Conservation (phyloP, 306 rosid genomes). For the Acmispon strigosus region DNA sequence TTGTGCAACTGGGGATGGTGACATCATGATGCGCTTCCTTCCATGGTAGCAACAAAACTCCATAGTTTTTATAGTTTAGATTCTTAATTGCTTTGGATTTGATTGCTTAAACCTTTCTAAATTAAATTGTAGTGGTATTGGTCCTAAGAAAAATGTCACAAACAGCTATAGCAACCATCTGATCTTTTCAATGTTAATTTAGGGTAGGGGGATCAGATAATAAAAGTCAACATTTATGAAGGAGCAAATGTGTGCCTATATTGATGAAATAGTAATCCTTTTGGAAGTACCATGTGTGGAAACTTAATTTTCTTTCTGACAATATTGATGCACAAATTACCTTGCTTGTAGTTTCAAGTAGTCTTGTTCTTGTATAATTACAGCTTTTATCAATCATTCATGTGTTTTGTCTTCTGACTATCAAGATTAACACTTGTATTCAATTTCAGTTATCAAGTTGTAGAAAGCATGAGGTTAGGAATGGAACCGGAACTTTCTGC, state of each 20-base stretch:
- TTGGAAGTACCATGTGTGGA: background rate
- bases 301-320: background rate
- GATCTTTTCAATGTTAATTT: background rate
- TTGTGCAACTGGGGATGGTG: constrained; percentile 95
- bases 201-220: background rate
- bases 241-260: background rate
- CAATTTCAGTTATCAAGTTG: constrained; percentile 85
- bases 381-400: background rate
- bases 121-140: background rate
- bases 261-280: background rate
- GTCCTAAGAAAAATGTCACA: background rate
- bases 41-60: constrained; percentile 53
- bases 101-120: background rate
- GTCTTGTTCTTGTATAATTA: background rate
- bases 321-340: background rate
- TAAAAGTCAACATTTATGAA: background rate
- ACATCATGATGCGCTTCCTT: constrained; percentile 92
- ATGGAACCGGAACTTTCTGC: constrained; percentile 84
- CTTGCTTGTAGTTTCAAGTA: background rate
- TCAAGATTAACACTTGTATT: background rate
- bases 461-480: constrained; percentile 93
- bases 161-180: background rate
- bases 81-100: background rate
- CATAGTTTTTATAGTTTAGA: constrained; percentile 4
- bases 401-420: background rate